Percentiles rank a stretch among this genome's conserved stretches.
Evolutionary conservation across 2,329 filamentous ascomycete species (phyloP).

Genomic region (Anthostomella pinea): DNA sequence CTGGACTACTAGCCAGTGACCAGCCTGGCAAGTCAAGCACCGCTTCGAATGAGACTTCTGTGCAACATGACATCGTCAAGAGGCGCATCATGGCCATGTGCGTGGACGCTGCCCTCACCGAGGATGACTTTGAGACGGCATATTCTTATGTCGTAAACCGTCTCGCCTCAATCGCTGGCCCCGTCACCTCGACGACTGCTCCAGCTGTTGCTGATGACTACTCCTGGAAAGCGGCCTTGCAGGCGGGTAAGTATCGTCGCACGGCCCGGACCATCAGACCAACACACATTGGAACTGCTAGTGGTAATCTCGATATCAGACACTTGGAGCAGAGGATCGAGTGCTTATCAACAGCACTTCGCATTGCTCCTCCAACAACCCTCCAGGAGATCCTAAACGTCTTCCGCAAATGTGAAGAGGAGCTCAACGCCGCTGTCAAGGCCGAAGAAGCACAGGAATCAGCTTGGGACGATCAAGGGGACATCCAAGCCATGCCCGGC

Average conservation of each 20-base stretch:
- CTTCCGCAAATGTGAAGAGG: constrained; percentile 75
- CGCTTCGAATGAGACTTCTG: constrained; percentile 24
- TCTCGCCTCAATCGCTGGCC: constrained; percentile 43
- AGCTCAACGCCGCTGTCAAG: constrained; percentile 64
- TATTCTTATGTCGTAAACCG: constrained; percentile 79
- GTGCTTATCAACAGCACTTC: constrained; percentile 70
- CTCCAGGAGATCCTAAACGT: constrained; percentile 73
- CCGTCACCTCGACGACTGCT: constrained; percentile 16
- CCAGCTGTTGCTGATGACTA: constrained; percentile 53
- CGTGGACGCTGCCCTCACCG: constrained; percentile 70
- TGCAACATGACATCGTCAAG: constrained; percentile 45
- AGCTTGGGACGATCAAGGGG: constrained; percentile 67
- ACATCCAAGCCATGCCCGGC: constrained; percentile 56
- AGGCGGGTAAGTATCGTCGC: constrained; percentile 71
- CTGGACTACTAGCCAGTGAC: constrained; percentile 44
- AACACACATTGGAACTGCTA: constrained; percentile 59
- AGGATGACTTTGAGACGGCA: constrained; percentile 82
- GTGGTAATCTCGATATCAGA: constrained; percentile 60
- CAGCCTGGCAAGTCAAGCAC: constrained; percentile 29
- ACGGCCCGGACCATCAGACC: constrained; percentile 51
- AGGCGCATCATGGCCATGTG: constrained; percentile 76
- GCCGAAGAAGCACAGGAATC: constrained; percentile 66
- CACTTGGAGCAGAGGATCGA: constrained; percentile 80
- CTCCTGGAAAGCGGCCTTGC: constrained; percentile 75
- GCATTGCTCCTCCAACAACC: constrained; percentile 67